phyloP scores from a whole-genome alignment of 371 early-diverging fungal genomes.

The Gilbertella persicaria region DNA sequence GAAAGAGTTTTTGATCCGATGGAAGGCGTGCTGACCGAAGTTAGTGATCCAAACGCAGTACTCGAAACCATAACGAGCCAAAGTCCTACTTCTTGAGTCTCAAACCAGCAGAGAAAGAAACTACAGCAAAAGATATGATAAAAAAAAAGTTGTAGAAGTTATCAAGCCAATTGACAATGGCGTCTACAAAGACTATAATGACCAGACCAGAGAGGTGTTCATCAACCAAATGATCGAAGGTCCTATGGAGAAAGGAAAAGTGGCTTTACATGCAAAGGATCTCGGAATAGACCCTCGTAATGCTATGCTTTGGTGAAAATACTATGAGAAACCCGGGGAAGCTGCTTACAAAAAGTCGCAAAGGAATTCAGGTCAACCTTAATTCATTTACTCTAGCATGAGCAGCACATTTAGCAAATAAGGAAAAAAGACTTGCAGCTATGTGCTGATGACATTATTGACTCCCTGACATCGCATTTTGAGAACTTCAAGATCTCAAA shows the following conservation, averaged over 20 bases:
- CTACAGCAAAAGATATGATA: conserved; percentile 2
- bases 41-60: conserved; percentile 11
- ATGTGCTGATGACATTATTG: conserved; percentile 6
- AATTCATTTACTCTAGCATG: conserved; percentile 6
- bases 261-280: too few relatives aligned
- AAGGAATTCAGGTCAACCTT: conserved; percentile 6
- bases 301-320: conserved; percentile 12
- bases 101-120: conserved; percentile 13
- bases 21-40: conserved; percentile 8
- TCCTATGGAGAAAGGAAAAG: conserved; percentile 9
- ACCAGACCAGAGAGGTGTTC: conserved; percentile 6
- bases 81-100: conserved; percentile 5
- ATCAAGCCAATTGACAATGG: conserved; percentile 1
- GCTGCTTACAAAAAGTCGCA: conserved; percentile 5
- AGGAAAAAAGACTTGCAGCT: conserved; percentile 7
- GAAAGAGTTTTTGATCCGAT: conserved; percentile 10
- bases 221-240: conserved; percentile 10
- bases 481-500: conserved; percentile 14
- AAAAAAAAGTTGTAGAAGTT: conserved; percentile 1
- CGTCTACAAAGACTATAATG: conserved; percentile 7
- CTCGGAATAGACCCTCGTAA: too few relatives aligned
- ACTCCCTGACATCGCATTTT: conserved; percentile 12
- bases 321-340: conserved; percentile 8
- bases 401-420: conserved; percentile 10
- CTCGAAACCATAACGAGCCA: conserved; percentile 10